Percentiles rank a stretch among this genome's conserved stretches.
Conservation (phyloP, 1,284 basidiomycete genomes). For the Puccinia coronata region DNA sequence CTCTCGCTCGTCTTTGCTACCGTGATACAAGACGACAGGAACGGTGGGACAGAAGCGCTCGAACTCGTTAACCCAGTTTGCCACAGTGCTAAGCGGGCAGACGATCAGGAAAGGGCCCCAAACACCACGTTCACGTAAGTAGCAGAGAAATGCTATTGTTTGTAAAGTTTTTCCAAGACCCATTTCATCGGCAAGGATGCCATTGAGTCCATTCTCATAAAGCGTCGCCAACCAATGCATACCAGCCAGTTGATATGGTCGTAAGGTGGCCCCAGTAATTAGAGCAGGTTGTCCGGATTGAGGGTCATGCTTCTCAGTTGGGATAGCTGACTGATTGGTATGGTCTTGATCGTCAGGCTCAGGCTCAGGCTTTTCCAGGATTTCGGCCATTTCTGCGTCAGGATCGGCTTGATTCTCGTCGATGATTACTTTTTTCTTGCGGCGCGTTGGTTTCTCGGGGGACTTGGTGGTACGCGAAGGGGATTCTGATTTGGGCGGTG, state of each 20-base stretch:
- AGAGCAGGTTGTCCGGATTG: conserved; percentile 69
- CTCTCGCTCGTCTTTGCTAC: conserved; percentile 71
- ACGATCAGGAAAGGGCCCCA: conserved; percentile 83
- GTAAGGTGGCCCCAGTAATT: conserved; percentile 79
- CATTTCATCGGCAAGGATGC: conserved; percentile 90
- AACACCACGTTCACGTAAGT: conserved; percentile 74
- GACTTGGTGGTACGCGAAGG: conserved; percentile 6
- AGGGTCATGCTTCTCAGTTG: conserved; percentile 9
- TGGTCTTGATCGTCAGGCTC: conserved; percentile 10
- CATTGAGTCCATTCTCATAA: conserved; percentile 90
- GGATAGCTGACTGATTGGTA: neutral
- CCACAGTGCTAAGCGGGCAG: conserved; percentile 84
- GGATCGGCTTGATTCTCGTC: conserved; percentile 12
- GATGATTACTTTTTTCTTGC: neutral
- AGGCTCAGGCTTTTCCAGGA: conserved; percentile 20
- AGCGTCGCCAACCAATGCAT: conserved; percentile 94
- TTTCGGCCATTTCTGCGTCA: conserved; percentile 9
- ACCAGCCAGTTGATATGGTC: conserved; percentile 90
- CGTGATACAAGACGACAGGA: conserved; percentile 86
- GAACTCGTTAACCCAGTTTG: conserved; percentile 91
- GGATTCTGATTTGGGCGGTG: neutral
- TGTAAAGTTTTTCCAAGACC: conserved; percentile 91
- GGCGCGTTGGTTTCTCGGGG: neutral
- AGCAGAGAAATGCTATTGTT: conserved; percentile 86
- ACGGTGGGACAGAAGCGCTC: conserved; percentile 74